Evolutionary conservation across 2,329 filamentous ascomycete species (phyloP).

Genomic region (Epichloe festucae): DNA sequence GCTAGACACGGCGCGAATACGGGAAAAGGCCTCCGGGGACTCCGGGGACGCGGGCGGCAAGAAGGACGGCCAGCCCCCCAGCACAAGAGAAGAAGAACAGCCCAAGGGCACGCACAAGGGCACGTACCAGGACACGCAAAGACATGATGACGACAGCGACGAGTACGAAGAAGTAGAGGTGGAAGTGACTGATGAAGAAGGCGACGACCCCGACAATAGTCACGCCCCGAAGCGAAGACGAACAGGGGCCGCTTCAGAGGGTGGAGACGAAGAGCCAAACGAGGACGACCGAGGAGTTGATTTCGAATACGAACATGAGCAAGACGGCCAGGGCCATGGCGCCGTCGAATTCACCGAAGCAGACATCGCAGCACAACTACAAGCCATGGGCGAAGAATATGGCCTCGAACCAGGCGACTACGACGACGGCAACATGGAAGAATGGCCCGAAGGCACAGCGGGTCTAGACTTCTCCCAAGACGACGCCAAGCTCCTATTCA

Average conservation of each 20-base stretch:
- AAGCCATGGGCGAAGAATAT: conserved; percentile 79
- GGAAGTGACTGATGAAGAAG: conserved; percentile 42
- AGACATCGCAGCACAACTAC: conserved; percentile 85
- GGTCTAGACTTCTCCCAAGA: conserved; percentile 58
- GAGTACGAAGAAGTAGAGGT: conserved; percentile 65
- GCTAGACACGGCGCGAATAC: conserved; percentile 59
- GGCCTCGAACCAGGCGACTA: conserved; percentile 67
- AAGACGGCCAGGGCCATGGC: conserved; percentile 19
- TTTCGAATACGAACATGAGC: neutral
- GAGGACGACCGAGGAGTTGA: conserved; percentile 19
- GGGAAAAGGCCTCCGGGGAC: conserved; percentile 35
- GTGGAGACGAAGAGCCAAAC: conserved; percentile 29
- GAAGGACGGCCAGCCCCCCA: neutral
- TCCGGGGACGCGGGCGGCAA: conserved; percentile 12
- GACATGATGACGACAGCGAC: conserved; percentile 40
- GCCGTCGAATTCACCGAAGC: conserved; percentile 81
- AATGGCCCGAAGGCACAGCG: conserved; percentile 59
- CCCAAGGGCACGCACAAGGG: neutral
- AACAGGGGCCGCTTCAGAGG: conserved; percentile 41
- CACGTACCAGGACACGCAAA: conserved; percentile 14
- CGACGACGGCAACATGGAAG: conserved; percentile 47
- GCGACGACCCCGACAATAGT: conserved; percentile 24
- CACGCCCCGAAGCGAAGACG: conserved; percentile 49
- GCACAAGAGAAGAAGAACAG: neutral
- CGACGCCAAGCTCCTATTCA: conserved; percentile 68